A percentile compares a stretch with the other conserved stretches of the same genome.
Conservation (phyloP, 192 early-diverging fungal genomes). For the Phycomyces nitens region DNA sequence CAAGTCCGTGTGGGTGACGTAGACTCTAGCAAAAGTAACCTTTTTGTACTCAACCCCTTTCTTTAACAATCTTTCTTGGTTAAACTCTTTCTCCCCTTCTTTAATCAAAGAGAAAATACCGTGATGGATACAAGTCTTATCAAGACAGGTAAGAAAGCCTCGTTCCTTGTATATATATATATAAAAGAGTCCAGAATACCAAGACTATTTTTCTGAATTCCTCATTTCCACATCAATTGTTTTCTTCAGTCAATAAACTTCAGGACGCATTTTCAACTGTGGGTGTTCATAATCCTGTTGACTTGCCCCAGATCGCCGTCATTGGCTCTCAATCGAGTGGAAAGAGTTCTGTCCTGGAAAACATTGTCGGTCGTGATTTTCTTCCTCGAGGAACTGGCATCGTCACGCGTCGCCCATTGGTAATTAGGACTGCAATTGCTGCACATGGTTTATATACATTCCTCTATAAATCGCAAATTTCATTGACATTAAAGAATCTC, state of each 20-base stretch:
- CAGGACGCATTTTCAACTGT: slow-evolving; percentile 89
- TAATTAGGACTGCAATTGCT: slow-evolving; percentile 31
- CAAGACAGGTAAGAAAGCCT: slow-evolving; percentile 38
- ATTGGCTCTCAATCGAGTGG: slow-evolving; percentile 87
- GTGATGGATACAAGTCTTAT: slow-evolving; percentile 52
- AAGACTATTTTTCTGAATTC: no score
- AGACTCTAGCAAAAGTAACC: no score
- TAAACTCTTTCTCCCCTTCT: not conserved
- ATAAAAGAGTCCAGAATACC: no score
- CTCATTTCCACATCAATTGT: no score
- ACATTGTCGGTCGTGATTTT: slow-evolving; percentile 99
- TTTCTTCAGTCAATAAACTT: slow-evolving; percentile 67
- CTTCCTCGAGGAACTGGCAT: slow-evolving; percentile 96
- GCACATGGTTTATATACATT: not conserved
- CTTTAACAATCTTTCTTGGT: not conserved
- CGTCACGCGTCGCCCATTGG: slow-evolving; percentile 94
- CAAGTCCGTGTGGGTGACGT: no score
- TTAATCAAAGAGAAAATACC: not conserved
- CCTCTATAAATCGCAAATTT: no score
- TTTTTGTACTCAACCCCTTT: no score
- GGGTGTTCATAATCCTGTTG: slow-evolving; percentile 85
- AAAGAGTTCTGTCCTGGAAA: slow-evolving; percentile 97
- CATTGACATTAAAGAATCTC: no score
- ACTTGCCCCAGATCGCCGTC: slow-evolving; percentile 85
- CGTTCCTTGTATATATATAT: not conserved